A percentile compares a stretch with the other conserved stretches of the same genome.
These are phyloP conservation scores for Madurella mycetomatis DNA, from an alignment of 2,329 filamentous ascomycete genomes.

Conservation along the genomic window DNA sequence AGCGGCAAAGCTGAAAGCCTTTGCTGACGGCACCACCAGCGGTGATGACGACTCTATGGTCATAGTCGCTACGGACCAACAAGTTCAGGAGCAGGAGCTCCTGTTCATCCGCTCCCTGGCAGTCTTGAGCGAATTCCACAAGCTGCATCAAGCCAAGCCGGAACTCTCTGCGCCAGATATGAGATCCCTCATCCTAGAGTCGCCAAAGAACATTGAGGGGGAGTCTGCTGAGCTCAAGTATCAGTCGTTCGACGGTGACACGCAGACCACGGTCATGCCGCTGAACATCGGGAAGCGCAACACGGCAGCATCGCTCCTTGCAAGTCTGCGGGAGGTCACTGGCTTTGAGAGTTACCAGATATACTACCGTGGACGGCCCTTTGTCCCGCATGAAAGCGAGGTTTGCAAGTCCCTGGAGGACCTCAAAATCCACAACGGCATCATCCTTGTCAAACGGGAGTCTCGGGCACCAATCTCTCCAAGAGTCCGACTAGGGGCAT, in stretches of 20 bases:
- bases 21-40: conserved; percentile 38
- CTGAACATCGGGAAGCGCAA: conserved; percentile 66
- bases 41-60: conserved; percentile 52
- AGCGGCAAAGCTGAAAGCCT: conserved; percentile 52
- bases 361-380: conserved; percentile 64
- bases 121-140: conserved; percentile 63
- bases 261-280: conserved; percentile 55
- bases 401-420: conserved; percentile 62
- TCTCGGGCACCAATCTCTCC: conserved; percentile 41
- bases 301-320: conserved; percentile 64
- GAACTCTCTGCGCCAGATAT: conserved; percentile 57
- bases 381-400: conserved; percentile 57
- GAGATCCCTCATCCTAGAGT: conserved; percentile 48
- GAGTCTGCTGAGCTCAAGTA: conserved; percentile 65
- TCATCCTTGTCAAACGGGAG: conserved; percentile 62
- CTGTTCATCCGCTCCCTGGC: conserved; percentile 65
- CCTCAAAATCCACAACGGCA: conserved; percentile 59
- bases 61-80: conserved; percentile 43
- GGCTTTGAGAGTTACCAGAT: conserved; percentile 72
- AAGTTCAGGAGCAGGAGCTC: conserved; percentile 52
- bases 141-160: conserved; percentile 58
- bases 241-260: conserved; percentile 64
- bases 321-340: conserved; percentile 62
- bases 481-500: conserved; percentile 48
- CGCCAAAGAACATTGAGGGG: conserved; percentile 53